phyloP scores from a whole-genome alignment of 176 grass and related monocot genomes.

The Alopecurus myosuroides region DNA sequence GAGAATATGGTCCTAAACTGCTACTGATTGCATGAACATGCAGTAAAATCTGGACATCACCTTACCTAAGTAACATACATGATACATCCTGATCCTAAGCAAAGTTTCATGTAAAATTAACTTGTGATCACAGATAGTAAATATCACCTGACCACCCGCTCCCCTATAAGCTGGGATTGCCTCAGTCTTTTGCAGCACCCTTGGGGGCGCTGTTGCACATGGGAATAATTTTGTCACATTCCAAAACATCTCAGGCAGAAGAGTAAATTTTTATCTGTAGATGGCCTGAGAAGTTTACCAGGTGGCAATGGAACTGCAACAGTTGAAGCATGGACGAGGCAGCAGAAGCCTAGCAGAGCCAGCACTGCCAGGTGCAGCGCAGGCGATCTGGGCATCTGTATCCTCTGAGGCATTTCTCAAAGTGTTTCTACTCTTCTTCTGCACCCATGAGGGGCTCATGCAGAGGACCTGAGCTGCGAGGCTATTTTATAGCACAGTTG shows the following conservation, averaged over 20 bases:
- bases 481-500: constrained; percentile 31
- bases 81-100: too few relatives aligned
- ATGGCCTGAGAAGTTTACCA: constrained; percentile 5
- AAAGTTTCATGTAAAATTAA: background rate
- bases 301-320: background rate
- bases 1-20: background rate
- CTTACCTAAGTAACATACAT: background rate
- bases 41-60: background rate
- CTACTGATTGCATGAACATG: background rate
- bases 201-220: background rate
- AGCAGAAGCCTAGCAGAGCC: constrained; percentile 27
- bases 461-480: background rate
- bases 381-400: background rate
- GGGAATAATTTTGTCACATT: background rate
- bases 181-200: background rate
- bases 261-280: background rate
- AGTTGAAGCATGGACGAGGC: constrained; percentile 19
- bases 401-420: background rate
- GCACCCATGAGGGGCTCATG: background rate
- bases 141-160: constrained; percentile 7
- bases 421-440: constrained; percentile 26
- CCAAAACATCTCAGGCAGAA: background rate
- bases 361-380: constrained; percentile 14
- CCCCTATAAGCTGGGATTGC: background rate
- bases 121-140: background rate